Evolutionary conservation across 768 basidiomycete genomes (phyloP), one percentile per base, ranked within the genome.

Genomic region (Tylopilus sp.): DNA sequence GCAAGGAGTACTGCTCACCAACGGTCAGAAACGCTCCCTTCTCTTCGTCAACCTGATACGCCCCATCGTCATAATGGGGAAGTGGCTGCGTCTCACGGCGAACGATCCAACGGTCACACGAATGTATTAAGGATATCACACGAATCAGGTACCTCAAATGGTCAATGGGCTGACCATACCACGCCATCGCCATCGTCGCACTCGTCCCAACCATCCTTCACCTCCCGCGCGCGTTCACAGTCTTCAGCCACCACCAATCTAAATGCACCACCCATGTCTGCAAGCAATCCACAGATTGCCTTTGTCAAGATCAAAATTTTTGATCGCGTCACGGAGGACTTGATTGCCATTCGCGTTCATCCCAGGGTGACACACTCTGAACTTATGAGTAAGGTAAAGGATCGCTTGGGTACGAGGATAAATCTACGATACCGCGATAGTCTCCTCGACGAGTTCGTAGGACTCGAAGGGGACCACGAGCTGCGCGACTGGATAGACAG

Each of bases 281-380:
- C 85, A 17, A 79, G 79, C 40, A 89, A 88, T 56, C 82, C 85
- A 6, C 86, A 90, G 63, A 83, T 85, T 13, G 89, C 95, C 21
- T 98, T 94, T 71, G 80, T 98, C 58, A 99, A 98, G 74, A 97
- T 99, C 73, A 99, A 99, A 73, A 92, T 99, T 40, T 97, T 97
- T 67, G 91, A 97, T 71, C 82, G 90, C 35, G 78, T 86, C 50
- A 86, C 92, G 22, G 95, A 98, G 65, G 97, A 99, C 68, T 74
- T 98, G 48, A 93, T 98, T 56, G 97, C 97, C 4, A 97, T 98
- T 50, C 85, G 97, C 13, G 95, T 98, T 25, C 94, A 95, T 65
- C 97, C 97, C 21, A 82, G 79, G 46, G 94, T 98, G 36, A 83
- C 88, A 8, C 87, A 90, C 62, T 74, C 71, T 10, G 92, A 95